Conservation (phyloP, 2,329 filamentous ascomycete species). For the Hypoxylon sp. region DNA sequence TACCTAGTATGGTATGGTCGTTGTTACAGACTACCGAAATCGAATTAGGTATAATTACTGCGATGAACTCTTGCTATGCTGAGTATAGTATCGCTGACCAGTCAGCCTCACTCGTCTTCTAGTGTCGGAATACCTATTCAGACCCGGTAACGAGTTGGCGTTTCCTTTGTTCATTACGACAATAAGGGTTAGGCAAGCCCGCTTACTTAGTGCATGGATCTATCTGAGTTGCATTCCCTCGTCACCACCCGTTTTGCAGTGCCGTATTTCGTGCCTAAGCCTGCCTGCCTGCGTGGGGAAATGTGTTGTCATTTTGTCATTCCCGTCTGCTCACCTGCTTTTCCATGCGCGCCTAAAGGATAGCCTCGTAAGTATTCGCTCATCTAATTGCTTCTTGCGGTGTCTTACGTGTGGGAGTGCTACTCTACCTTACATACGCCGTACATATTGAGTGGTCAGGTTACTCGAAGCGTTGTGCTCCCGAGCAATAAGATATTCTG, state of each 20-base stretch:
- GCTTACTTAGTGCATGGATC: slow-evolving; percentile 21
- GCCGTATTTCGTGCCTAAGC: slow-evolving; percentile 9
- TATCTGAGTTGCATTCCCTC: slow-evolving; percentile 3
- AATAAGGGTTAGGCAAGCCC: too few relatives aligned
- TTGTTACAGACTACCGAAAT: not conserved
- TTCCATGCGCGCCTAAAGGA: not conserved
- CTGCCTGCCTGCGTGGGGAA: slow-evolving; percentile 27
- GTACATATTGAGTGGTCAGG: slow-evolving; percentile 2
- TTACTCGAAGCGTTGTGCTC: slow-evolving; percentile 11
- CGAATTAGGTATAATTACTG: too few relatives aligned
- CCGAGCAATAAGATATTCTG: slow-evolving; percentile 18
- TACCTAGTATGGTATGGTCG: too few relatives aligned
- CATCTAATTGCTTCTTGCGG: not conserved
- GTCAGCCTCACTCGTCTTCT: too few relatives aligned
- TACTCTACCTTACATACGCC: slow-evolving; percentile 5
- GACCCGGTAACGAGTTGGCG: slow-evolving; percentile 4
- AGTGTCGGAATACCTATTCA: too few relatives aligned
- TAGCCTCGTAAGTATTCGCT: slow-evolving; percentile 2
- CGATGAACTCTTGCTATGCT: too few relatives aligned
- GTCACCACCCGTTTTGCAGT: slow-evolving; percentile 2
- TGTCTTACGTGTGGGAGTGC: slow-evolving; percentile 7
- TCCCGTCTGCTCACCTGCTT: slow-evolving; percentile 6
- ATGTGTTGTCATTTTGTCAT: slow-evolving; percentile 24
- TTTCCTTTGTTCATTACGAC: slow-evolving; percentile 2
- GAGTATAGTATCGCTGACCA: too few relatives aligned